Conservation (phyloP, 371 early-diverging fungal species). For the Lichtheimia ramosa region DNA sequence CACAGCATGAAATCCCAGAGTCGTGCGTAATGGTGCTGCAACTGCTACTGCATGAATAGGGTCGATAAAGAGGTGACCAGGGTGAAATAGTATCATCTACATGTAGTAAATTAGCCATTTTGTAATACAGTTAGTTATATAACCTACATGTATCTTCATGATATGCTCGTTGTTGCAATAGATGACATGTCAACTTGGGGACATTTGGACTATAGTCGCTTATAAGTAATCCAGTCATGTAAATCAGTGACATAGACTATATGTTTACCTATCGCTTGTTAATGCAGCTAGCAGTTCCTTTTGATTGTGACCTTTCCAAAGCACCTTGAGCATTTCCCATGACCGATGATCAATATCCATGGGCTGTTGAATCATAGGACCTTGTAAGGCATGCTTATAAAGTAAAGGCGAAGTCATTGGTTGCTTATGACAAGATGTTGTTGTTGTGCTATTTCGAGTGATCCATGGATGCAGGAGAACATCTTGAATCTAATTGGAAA, state of each 20-base stretch:
- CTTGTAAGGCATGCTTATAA: conserved; percentile 20
- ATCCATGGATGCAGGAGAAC: conserved; percentile 40
- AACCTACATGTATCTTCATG: neutral
- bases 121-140: too few species aligned
- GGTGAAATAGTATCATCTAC: too few species aligned
- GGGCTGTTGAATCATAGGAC: conserved; percentile 16
- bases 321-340: conserved; percentile 35
- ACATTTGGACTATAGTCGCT: conserved; percentile 24
- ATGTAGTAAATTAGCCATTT: too few species aligned
- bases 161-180: conserved; percentile 30
- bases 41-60: neutral
- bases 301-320: conserved; percentile 22
- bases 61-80: too few species aligned
- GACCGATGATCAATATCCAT: conserved; percentile 32
- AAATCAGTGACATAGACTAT: conserved; percentile 3
- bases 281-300: conserved; percentile 20
- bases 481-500: too few species aligned
- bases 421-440: conserved; percentile 28
- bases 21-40: too few species aligned
- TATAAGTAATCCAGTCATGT: neutral
- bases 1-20: too few species aligned
- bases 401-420: conserved; percentile 12
- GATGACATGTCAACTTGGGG: conserved; percentile 37
- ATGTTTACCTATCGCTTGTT: conserved; percentile 12
- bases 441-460: conserved; percentile 27